These are phyloP conservation scores for Pseudopithomyces maydicus DNA, from an alignment of 2,329 filamentous ascomycete genomes.

Conservation along the genomic window DNA sequence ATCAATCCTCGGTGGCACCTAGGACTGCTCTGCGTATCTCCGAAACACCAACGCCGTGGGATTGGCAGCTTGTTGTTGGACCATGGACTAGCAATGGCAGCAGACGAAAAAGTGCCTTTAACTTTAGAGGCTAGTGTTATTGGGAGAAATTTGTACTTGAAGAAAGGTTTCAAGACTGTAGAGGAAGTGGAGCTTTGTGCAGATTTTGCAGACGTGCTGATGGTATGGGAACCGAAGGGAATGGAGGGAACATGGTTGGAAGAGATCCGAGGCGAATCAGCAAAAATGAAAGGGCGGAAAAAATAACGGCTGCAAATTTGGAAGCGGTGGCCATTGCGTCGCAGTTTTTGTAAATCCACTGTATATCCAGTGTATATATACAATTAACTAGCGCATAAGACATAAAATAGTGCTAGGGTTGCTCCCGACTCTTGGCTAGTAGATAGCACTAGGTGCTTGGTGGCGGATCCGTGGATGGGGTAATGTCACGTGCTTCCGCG, in stretches of 20 bases:
- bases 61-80: conserved; percentile 20
- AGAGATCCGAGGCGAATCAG: neutral
- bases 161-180: conserved; percentile 22
- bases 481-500: conserved; percentile 6
- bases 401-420: too few species aligned
- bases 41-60: conserved; percentile 23
- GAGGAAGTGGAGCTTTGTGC: conserved; percentile 11
- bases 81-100: conserved; percentile 19
- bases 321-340: too few species aligned
- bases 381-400: too few species aligned
- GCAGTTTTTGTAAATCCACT: too few species aligned
- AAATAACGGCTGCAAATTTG: neutral
- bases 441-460: neutral
- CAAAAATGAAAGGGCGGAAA: neutral
- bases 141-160: conserved; percentile 24
- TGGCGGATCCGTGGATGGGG: neutral
- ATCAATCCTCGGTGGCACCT: conserved; percentile 24
- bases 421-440: too few species aligned
- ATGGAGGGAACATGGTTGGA: conserved; percentile 9
- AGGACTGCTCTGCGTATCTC: conserved; percentile 18
- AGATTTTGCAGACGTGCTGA: conserved; percentile 13
- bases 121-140: conserved; percentile 21
- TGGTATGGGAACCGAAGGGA: conserved; percentile 25
- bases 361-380: too few species aligned
- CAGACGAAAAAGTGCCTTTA: conserved; percentile 21